phyloP scores from a whole-genome alignment of 768 basidiomycete species.

The Leccinum boreale region DNA sequence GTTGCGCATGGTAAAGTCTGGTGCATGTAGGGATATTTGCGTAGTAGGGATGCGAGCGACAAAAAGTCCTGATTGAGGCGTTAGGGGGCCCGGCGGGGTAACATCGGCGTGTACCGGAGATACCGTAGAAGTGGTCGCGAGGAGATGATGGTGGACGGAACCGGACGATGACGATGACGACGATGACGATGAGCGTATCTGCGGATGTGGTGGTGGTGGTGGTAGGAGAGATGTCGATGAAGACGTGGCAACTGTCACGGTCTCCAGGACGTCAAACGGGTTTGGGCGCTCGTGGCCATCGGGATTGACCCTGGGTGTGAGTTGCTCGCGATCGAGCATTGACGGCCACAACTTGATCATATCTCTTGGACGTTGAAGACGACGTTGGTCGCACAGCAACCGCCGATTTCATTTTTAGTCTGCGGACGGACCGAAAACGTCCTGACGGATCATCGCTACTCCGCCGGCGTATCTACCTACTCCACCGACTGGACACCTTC shows the following conservation, averaged over 20 bases:
- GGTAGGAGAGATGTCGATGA: slow-evolving; percentile 20
- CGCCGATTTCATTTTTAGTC: slow-evolving; percentile 9
- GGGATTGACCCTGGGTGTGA: slow-evolving; percentile 53
- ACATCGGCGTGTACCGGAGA: slow-evolving; percentile 30
- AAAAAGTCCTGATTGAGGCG: slow-evolving; percentile 46
- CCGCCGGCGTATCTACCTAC: slow-evolving; percentile 2
- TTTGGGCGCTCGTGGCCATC: slow-evolving; percentile 47
- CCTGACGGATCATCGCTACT: slow-evolving; percentile 10
- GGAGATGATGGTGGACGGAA: slow-evolving; percentile 31
- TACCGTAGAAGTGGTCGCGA: slow-evolving; percentile 20
- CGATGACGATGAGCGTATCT: slow-evolving; percentile 11
- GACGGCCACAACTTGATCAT: slow-evolving; percentile 74
- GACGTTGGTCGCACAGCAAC: slow-evolving; percentile 9
- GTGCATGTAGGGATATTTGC: slow-evolving; percentile 77
- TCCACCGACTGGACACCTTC: slow-evolving; percentile 17
- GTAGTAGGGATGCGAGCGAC: slow-evolving; percentile 53
- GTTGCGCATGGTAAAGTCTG: slow-evolving; percentile 77
- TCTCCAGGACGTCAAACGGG: slow-evolving; percentile 55
- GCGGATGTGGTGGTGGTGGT: background rate
- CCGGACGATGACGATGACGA: slow-evolving; percentile 13
- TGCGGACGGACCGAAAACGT: slow-evolving; percentile 10
- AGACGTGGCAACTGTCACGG: slow-evolving; percentile 23
- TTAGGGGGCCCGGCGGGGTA: slow-evolving; percentile 45
- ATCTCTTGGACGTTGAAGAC: slow-evolving; percentile 22
- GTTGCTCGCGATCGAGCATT: slow-evolving; percentile 42